These are phyloP conservation scores for Leonotis leonurus DNA, from an alignment of 257 asterid genomes.

Conservation along the genomic window DNA sequence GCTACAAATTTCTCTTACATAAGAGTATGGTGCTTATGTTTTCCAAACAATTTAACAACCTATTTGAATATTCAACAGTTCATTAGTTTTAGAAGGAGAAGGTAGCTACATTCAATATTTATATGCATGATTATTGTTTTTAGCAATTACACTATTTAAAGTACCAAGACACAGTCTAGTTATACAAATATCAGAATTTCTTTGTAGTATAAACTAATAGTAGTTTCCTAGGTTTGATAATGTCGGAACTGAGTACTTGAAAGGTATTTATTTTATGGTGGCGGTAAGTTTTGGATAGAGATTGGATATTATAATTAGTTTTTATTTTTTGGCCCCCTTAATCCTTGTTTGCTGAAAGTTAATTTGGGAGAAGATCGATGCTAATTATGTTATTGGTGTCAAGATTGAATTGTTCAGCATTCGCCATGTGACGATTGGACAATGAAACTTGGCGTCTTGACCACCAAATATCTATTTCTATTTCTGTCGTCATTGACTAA, in stretches of 20 bases:
- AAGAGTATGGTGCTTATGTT: no score
- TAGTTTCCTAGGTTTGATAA: no score
- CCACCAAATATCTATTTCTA: not conserved
- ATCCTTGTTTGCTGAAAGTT: not conserved
- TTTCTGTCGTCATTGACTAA: not conserved
- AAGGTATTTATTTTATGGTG: not conserved
- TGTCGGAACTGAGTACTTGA: not conserved
- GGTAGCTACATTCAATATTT: no score
- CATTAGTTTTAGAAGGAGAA: no score
- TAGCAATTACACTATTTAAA: no score
- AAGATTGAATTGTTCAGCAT: not conserved
- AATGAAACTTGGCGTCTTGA: not conserved
- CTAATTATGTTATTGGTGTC: slow-evolving; percentile 1
- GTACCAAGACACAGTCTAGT: no score
- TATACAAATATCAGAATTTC: no score
- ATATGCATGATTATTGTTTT: not conserved
- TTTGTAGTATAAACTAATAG: no score
- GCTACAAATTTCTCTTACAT: no score
- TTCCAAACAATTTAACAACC: not conserved
- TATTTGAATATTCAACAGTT: no score
- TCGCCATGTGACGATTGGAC: not conserved
- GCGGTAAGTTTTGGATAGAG: not conserved
- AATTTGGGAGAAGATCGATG: slow-evolving; percentile 1
- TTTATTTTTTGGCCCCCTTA: not conserved
- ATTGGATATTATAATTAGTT: not conserved